Conservation (phyloP, 305 asterid genomes). For the Fraxinus nigra region DNA sequence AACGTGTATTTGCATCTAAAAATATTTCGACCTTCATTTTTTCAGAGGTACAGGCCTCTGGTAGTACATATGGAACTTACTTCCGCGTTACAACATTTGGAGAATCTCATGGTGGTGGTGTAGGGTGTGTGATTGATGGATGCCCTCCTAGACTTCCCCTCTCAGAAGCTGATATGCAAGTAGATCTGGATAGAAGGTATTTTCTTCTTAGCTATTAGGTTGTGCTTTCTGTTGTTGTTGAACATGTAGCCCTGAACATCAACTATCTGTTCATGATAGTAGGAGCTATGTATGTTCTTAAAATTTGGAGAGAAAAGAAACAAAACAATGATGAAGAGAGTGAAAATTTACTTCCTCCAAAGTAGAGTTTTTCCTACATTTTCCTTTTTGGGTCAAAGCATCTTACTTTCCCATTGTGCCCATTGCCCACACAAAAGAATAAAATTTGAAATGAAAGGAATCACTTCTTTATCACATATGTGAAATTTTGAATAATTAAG, state of each 20-base stretch:
- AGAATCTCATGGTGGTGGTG: constrained; percentile 99
- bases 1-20: background rate
- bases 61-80: constrained; percentile 67
- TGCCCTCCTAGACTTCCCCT: constrained; percentile 95
- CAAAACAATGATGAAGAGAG: background rate
- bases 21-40: constrained; percentile 13
- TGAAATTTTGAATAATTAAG: background rate
- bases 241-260: background rate
- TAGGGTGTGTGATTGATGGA: constrained; percentile 92
- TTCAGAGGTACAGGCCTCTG: constrained; percentile 68
- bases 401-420: background rate
- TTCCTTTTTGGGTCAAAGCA: background rate
- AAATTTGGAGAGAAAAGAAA: background rate
- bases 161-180: constrained; percentile 91
- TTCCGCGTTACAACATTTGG: constrained; percentile 95
- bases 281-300: background rate
- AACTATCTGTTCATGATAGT: background rate
- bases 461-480: background rate
- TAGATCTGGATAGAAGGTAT: constrained; percentile 90
- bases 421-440: background rate
- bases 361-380: background rate
- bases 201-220: constrained; percentile 17
- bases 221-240: constrained; percentile 7
- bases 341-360: background rate
- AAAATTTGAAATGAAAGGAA: background rate